A percentile compares a stretch with the other conserved stretches of the same genome.
Conservation (phyloP, 176 grass and related monocot genomes). For the Eremochloa ophiuroides region DNA sequence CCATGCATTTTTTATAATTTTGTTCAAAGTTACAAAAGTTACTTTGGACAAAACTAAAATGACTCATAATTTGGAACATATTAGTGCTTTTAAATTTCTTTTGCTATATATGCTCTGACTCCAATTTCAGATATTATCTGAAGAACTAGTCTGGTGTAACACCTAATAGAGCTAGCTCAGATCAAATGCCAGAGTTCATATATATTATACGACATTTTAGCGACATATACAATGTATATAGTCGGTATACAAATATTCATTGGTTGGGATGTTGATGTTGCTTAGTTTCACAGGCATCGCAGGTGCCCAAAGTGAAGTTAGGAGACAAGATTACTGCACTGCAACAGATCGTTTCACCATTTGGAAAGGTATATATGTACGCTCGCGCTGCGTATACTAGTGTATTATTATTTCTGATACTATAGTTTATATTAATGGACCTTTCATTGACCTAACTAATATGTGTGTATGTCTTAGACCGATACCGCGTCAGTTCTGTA, state of each 20-base stretch:
- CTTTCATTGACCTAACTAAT: not conserved
- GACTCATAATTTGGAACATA: not conserved
- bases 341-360: constrained; percentile 94
- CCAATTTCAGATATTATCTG: not conserved
- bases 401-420: not conserved
- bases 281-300: constrained; percentile 33
- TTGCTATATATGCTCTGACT: not conserved
- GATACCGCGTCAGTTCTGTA: constrained; percentile 90
- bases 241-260: not conserved
- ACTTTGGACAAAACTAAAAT: not conserved
- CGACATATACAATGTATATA: not conserved
- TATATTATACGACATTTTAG: not conserved
- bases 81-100: not conserved
- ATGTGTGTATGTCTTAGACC: constrained; percentile 41
- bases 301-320: constrained; percentile 76
- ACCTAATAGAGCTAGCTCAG: not conserved
- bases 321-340: constrained; percentile 79
- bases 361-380: constrained; percentile 60
- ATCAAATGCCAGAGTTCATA: not conserved
- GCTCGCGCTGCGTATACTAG: no score
- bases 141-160: not conserved
- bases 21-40: not conserved
- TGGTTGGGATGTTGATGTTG: not conserved
- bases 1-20: not conserved
- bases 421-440: not conserved